Evolutionary conservation across 176 grass and related monocot genomes (phyloP).

Genomic region (Puya raimondii): DNA sequence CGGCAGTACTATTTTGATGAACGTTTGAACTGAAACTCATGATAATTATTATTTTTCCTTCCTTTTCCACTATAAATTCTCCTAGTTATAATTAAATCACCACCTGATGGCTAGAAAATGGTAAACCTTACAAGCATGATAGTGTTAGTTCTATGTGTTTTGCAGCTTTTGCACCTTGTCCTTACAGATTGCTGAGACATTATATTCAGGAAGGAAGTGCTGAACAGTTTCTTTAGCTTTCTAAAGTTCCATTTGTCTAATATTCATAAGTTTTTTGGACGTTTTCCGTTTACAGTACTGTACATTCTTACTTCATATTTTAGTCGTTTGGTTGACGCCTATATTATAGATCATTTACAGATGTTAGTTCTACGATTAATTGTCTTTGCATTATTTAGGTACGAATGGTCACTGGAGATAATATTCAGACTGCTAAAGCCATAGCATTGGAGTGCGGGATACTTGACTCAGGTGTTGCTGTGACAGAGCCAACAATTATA

Average conservation of each 20-base stretch:
- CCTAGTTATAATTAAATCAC: too few species aligned
- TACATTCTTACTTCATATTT: neutral
- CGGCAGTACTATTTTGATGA: too few species aligned
- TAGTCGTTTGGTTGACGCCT: neutral
- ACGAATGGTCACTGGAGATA: slow-evolving; percentile 98
- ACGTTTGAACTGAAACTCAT: too few species aligned
- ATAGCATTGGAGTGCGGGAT: slow-evolving; percentile 97
- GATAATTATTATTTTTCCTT: too few species aligned
- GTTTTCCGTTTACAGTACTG: neutral
- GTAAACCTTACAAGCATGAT: too few species aligned
- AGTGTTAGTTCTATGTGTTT: too few species aligned
- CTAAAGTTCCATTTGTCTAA: too few species aligned
- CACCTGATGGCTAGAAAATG: too few species aligned
- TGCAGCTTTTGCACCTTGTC: neutral
- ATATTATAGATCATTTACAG: neutral
- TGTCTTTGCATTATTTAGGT: slow-evolving; percentile 44
- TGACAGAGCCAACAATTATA: slow-evolving; percentile 35
- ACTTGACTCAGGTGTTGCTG: slow-evolving; percentile 30
- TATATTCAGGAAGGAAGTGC: neutral
- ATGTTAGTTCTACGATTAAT: neutral
- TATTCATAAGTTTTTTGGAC: too few species aligned
- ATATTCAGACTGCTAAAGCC: slow-evolving; percentile 80
- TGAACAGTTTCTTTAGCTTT: too few species aligned
- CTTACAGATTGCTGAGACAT: neutral
- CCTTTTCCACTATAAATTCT: too few species aligned